phyloP scores from a whole-genome alignment of 768 basidiomycete genomes.

The Leccinum broughii region DNA sequence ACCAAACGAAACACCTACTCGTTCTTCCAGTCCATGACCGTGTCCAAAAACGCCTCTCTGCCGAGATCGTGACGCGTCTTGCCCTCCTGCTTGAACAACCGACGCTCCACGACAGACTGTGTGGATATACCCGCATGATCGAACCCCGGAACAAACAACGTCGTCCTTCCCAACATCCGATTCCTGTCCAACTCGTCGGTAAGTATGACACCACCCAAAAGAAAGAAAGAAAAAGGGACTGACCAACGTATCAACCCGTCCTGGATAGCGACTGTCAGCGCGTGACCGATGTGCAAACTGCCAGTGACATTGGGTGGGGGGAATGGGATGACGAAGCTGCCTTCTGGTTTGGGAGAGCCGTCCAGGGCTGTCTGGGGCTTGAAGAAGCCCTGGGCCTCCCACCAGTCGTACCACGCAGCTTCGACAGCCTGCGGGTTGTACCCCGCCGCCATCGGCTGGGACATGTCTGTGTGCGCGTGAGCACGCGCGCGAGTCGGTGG shows the following conservation, averaged over 20 bases:
- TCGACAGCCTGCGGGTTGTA: slow-evolving; percentile 97
- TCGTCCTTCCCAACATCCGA: slow-evolving; percentile 92
- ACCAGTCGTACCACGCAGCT: slow-evolving; percentile 98
- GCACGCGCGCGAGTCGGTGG: slow-evolving; percentile 1
- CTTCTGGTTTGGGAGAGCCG: slow-evolving; percentile 60
- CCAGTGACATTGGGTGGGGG: slow-evolving; percentile 99
- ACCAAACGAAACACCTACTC: slow-evolving; percentile 59
- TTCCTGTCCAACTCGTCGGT: slow-evolving; percentile 53
- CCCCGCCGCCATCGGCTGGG: slow-evolving; percentile 83
- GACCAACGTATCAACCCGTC: slow-evolving; percentile 89
- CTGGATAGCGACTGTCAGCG: slow-evolving; percentile 61
- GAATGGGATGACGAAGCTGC: slow-evolving; percentile 79
- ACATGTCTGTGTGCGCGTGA: slow-evolving; percentile 57
- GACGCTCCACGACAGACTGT: slow-evolving; percentile 95
- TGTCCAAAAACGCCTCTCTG: slow-evolving; percentile 85
- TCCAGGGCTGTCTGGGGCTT: slow-evolving; percentile 64
- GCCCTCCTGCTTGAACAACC: slow-evolving; percentile 79
- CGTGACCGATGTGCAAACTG: slow-evolving; percentile 93
- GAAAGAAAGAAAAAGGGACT: slow-evolving; percentile 19
- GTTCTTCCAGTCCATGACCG: slow-evolving; percentile 96
- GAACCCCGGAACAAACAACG: slow-evolving; percentile 90
- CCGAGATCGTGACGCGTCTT: slow-evolving; percentile 93
- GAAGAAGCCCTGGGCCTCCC: slow-evolving; percentile 90
- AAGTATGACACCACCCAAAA: background rate
- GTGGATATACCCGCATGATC: slow-evolving; percentile 99